Evolutionary conservation across 345 rosid genomes (phyloP).

Genomic region (Citrus maxima): DNA sequence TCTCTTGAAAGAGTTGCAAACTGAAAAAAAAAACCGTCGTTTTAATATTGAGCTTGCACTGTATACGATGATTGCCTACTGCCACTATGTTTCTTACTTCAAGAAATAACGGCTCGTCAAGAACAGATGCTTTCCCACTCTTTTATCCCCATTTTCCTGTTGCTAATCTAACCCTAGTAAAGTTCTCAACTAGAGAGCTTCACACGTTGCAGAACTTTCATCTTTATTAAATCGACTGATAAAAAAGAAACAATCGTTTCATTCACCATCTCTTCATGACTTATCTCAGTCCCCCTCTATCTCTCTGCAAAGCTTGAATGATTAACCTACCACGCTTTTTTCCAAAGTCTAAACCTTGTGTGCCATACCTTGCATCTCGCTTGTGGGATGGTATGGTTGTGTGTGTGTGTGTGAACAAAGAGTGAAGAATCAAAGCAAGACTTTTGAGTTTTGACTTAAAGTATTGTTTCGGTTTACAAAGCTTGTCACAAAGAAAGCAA

Average conservation of each 20-base stretch:
- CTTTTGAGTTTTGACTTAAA: background rate
- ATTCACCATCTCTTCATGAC: background rate
- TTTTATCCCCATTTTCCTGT: background rate
- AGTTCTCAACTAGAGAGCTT: background rate
- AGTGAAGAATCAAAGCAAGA: background rate
- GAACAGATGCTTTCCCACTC: background rate
- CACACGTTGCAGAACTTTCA: background rate
- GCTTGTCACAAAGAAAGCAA: background rate
- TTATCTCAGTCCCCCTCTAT: background rate
- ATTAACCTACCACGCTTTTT: background rate
- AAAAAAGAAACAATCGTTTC: background rate
- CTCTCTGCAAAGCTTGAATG: background rate
- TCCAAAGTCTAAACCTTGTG: background rate
- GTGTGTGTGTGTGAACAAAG: background rate
- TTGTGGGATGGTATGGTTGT: background rate
- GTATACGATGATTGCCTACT: background rate
- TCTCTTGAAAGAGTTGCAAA: background rate
- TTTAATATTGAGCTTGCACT: background rate
- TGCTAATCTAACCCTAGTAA: background rate
- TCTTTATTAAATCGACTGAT: background rate
- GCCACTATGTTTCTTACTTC: background rate
- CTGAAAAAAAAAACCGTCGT: background rate
- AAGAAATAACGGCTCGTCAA: background rate
- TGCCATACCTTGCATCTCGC: background rate
- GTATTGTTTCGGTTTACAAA: background rate